Base-by-base conservation (phyloP, 2,329 filamentous ascomycete species). In the Sclerotinia trifoliorum region DNA sequence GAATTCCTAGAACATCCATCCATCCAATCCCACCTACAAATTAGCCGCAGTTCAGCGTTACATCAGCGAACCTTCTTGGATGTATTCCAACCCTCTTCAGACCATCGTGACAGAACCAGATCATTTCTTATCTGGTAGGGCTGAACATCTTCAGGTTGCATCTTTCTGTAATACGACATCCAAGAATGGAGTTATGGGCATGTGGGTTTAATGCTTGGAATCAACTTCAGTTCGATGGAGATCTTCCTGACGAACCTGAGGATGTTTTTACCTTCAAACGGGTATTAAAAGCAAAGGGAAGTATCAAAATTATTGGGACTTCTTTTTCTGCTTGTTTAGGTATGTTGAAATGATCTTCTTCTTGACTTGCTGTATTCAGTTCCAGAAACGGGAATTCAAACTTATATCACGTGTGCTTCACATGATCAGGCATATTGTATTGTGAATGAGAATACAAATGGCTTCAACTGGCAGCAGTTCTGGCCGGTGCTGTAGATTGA, bases 161-260 rank as follows among this genome's bases (percentile, higher is more conserved):
- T 39, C 56, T 39, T 26, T 24, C 21, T 15, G 58, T 39, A 7
- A 39, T 62, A 62, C 46, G 29, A 51, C 15, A 32, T 21, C 48
- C 24, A 15, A 26, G 51, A 21, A 74, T 86, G 84, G 79, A 83
- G 65, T 76, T 89, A 6, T 85, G 84, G 74, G 84, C 82, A 54
- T 72, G 83, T 3, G 86, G 86, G 52, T 83, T 86, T 77, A 88
- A 89, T 73, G 84, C 85, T 66, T 88, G 84, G 84, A 77, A 78
- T 67, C 86, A 88, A 73, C 80, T 88, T 21, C 71, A 74, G 2
- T 83, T 86, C 8, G 70, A 69, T 0, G 67, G 49, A 55, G 39
- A 69, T 6, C 51, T 21, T 11, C 65, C 69, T 5, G 60, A 74
- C 1, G 81, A 85, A 52, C 80, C 81, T 5, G 76, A 80, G 5